These are phyloP conservation scores for Clavispora fructus DNA, from an alignment of 805 yeast species.

Conservation along the genomic window DNA sequence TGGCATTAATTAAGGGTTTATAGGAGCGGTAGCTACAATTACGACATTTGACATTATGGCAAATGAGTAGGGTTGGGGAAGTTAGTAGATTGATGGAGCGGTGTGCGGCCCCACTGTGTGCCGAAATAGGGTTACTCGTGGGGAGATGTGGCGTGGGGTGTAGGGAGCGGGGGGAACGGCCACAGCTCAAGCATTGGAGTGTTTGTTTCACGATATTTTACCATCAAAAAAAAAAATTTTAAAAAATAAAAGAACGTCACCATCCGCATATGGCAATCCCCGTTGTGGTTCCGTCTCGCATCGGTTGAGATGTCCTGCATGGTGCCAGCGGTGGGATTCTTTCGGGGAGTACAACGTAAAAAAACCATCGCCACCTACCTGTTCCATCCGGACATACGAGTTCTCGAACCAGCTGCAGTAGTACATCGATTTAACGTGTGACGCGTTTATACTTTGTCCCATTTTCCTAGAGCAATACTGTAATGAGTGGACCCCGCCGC, in stretches of 20 bases:
- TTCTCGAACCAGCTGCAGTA: not conserved
- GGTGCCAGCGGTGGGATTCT: not conserved
- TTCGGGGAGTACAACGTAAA: not conserved
- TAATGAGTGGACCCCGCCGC: constrained; percentile 22
- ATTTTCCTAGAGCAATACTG: not conserved
- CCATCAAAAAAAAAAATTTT: no score
- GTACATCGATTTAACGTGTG: not conserved
- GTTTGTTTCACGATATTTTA: no score
- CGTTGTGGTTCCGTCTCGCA: no score
- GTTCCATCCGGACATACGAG: not conserved
- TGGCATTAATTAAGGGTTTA: constrained; percentile 36
- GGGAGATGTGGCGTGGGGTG: no score
- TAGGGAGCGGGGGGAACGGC: no score
- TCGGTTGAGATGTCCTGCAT: not conserved
- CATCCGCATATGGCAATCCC: no score
- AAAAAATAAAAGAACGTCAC: no score
- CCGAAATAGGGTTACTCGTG: no score
- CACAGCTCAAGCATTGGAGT: no score
- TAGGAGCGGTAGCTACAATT: constrained; percentile 1
- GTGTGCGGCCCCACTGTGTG: no score
- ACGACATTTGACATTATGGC: not conserved
- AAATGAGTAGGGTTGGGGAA: no score
- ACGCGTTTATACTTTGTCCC: not conserved
- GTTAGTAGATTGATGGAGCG: no score
- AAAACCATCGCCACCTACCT: not conserved